These are phyloP conservation scores for Knufia fluminis DNA, from an alignment of 2,329 filamentous ascomycete species.

Conservation along the genomic window DNA sequence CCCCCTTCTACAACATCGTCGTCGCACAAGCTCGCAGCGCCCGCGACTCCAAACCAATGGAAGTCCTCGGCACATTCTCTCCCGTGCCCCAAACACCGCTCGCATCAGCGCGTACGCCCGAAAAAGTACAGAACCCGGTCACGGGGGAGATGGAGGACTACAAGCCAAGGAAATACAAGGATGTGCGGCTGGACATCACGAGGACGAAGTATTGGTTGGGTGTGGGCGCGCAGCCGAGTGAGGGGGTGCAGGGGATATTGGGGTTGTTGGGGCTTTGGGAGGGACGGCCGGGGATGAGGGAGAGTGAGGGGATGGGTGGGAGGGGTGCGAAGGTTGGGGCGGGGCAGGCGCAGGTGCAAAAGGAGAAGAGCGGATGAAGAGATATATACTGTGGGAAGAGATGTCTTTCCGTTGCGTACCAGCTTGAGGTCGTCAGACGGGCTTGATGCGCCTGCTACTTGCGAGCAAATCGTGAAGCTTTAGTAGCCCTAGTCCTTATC, in stretches of 20 bases:
- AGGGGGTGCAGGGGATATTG: slow-evolving; percentile 78
- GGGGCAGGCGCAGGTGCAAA: background rate
- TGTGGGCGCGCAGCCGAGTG: slow-evolving; percentile 88
- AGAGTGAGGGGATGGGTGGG: background rate
- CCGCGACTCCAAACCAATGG: slow-evolving; percentile 77
- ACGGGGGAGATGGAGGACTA: slow-evolving; percentile 38
- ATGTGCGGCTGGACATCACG: slow-evolving; percentile 73
- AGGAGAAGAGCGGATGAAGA: too few relatives aligned
- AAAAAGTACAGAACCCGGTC: slow-evolving; percentile 26
- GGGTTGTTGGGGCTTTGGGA: slow-evolving; percentile 54
- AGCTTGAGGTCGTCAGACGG: too few relatives aligned
- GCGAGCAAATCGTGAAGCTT: too few relatives aligned
- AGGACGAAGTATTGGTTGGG: slow-evolving; percentile 93
- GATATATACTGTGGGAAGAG: too few relatives aligned
- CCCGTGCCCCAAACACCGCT: slow-evolving; percentile 47
- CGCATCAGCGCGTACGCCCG: slow-evolving; percentile 13
- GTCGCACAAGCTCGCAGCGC: slow-evolving; percentile 90
- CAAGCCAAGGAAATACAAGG: slow-evolving; percentile 69
- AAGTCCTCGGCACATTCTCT: slow-evolving; percentile 70
- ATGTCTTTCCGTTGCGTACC: too few relatives aligned
- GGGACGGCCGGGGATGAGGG: slow-evolving; percentile 1
- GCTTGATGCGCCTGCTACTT: too few relatives aligned
- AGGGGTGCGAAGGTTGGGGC: background rate
- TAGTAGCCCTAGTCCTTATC: too few relatives aligned
- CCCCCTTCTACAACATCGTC: slow-evolving; percentile 97